These are phyloP conservation scores for Penicillium concentricum DNA, from an alignment of 2,329 filamentous ascomycete genomes.

Conservation along the genomic window DNA sequence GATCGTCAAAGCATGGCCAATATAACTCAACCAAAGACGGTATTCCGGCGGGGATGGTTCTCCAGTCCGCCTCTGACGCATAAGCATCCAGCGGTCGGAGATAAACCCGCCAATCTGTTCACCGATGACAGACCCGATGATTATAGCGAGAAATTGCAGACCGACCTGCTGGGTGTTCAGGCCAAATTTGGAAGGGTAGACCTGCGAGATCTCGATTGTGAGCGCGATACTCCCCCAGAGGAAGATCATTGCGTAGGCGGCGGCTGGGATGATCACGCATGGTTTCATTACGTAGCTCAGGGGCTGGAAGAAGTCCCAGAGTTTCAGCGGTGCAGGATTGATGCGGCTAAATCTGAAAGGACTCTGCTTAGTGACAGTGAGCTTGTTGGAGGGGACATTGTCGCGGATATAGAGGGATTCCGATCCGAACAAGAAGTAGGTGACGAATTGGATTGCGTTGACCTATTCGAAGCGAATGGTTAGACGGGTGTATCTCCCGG, in stretches of 20 bases:
- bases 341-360: conserved; percentile 52
- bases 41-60: conserved; percentile 51
- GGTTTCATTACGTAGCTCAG: conserved; percentile 47
- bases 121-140: conserved; percentile 59
- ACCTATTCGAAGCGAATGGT: conserved; percentile 33
- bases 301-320: conserved; percentile 55
- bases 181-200: conserved; percentile 56
- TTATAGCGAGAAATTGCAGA: conserved; percentile 58
- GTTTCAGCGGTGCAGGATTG: conserved; percentile 51
- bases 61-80: conserved; percentile 29
- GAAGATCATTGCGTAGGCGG: conserved; percentile 60
- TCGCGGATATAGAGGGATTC: conserved; percentile 53
- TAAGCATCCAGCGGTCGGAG: conserved; percentile 59
- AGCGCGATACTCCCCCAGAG: conserved; percentile 54
- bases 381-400: conserved; percentile 21
- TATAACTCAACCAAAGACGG: conserved; percentile 60
- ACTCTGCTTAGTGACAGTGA: conserved; percentile 42
- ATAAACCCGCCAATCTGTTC: conserved; percentile 59
- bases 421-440: conserved; percentile 55
- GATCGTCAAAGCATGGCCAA: conserved; percentile 53
- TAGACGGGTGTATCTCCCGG: not conserved
- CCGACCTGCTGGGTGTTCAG: conserved; percentile 60
- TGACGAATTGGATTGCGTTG: conserved; percentile 56
- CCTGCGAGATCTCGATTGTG: conserved; percentile 60
- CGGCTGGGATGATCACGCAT: conserved; percentile 53